Conservation (phyloP, 1,284 basidiomycete genomes). For the Phellinidium pouzarii region DNA sequence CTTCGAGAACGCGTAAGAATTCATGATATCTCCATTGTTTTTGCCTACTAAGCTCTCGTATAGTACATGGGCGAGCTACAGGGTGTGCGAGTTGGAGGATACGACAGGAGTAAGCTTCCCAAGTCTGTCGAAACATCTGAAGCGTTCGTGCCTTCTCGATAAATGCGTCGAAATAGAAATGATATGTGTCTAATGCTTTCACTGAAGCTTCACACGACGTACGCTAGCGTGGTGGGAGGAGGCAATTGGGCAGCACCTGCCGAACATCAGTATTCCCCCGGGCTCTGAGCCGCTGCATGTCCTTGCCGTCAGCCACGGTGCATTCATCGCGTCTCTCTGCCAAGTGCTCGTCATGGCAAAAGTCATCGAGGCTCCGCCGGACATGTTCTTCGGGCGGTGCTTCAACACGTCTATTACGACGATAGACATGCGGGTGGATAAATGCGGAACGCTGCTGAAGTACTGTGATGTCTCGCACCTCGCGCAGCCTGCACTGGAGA, state of each 20-base stretch:
- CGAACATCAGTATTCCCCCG: constrained; percentile 22
- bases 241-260: constrained; percentile 35
- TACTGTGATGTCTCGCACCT: constrained; percentile 56
- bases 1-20: constrained; percentile 61
- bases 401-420: constrained; percentile 56
- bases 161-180: background rate
- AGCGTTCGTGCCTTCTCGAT: constrained; percentile 22
- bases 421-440: constrained; percentile 41
- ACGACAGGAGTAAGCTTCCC: constrained; percentile 21
- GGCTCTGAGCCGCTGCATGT: constrained; percentile 33
- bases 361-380: constrained; percentile 32
- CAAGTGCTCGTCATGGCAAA: constrained; percentile 37
- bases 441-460: constrained; percentile 39
- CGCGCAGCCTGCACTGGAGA: constrained; percentile 29
- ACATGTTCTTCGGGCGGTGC: constrained; percentile 39
- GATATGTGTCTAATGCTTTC: background rate
- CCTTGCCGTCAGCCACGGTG: constrained; percentile 62
- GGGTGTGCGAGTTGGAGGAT: constrained; percentile 32
- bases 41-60: background rate
- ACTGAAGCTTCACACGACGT: constrained; percentile 34
- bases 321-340: constrained; percentile 49
- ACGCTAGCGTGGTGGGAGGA: constrained; percentile 54
- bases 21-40: background rate
- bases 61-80: constrained; percentile 63
- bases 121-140: constrained; percentile 31